phyloP scores from a whole-genome alignment of 2,329 filamentous ascomycete species.

The Nemania sp. region DNA sequence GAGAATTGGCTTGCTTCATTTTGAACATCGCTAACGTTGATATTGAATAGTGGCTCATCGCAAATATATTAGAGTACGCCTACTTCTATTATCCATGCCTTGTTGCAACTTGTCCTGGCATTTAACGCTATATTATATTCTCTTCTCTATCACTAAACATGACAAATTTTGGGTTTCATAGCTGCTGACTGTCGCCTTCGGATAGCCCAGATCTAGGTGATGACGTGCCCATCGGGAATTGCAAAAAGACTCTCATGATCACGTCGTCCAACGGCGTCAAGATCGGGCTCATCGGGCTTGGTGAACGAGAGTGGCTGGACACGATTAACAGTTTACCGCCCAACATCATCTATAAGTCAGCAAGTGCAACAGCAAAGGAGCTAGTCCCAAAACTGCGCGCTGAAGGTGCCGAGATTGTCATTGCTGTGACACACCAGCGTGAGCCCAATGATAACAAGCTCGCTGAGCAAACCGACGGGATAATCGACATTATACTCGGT shows the following conservation, averaged over 20 bases:
- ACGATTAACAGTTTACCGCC: constrained; percentile 87
- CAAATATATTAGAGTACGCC: constrained; percentile 73
- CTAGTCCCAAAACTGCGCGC: constrained; percentile 72
- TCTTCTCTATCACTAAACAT: too few species aligned
- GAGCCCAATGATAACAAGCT: constrained; percentile 90
- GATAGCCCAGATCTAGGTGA: constrained; percentile 69
- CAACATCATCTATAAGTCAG: constrained; percentile 79
- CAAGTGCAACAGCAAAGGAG: constrained; percentile 73
- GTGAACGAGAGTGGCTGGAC: constrained; percentile 85
- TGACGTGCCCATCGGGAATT: constrained; percentile 73
- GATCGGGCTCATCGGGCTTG: constrained; percentile 81
- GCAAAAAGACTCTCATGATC: constrained; percentile 74
- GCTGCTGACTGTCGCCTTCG: constrained; percentile 3
- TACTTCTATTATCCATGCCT: not conserved
- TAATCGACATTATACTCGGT: constrained; percentile 83
- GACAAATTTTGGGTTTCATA: too few species aligned
- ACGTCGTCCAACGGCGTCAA: constrained; percentile 83
- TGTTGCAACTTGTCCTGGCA: too few species aligned
- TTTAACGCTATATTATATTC: too few species aligned
- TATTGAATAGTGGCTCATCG: constrained; percentile 69
- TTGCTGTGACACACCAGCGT: constrained; percentile 82
- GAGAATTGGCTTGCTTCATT: not conserved
- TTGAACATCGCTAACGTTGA: not conserved
- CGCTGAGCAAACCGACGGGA: constrained; percentile 70
- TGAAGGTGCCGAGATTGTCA: constrained; percentile 79